Percentiles rank a stretch among this genome's conserved stretches.
phyloP scores from a whole-genome alignment of 192 early-diverging fungal species.

The Spizellomyces sp. region DNA sequence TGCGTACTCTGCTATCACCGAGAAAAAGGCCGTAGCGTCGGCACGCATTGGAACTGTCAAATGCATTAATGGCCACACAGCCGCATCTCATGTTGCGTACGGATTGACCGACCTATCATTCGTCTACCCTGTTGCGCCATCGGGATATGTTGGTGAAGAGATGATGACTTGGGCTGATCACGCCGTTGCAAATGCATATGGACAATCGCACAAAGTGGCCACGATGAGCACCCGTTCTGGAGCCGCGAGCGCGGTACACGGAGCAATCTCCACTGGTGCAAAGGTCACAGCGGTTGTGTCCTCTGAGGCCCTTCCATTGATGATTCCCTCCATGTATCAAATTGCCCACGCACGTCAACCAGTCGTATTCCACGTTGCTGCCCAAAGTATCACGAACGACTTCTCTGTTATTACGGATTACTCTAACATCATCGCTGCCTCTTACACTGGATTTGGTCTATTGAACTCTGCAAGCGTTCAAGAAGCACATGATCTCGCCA shows the following conservation, averaged over 20 bases:
- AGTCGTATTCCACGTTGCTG: slow-evolving; percentile 82
- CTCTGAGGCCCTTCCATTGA: slow-evolving; percentile 74
- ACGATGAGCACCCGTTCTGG: slow-evolving; percentile 79
- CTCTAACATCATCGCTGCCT: slow-evolving; percentile 72
- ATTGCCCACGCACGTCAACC: slow-evolving; percentile 64
- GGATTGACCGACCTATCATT: slow-evolving; percentile 79
- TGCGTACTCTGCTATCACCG: no score
- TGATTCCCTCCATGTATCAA: slow-evolving; percentile 82
- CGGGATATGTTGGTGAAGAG: slow-evolving; percentile 64
- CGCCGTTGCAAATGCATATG: slow-evolving; percentile 69
- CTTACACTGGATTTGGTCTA: slow-evolving; percentile 77
- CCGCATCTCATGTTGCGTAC: slow-evolving; percentile 75
- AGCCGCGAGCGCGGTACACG: slow-evolving; percentile 77
- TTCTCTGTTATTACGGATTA: slow-evolving; percentile 63
- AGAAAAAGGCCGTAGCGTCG: not conserved
- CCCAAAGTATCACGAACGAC: slow-evolving; percentile 65
- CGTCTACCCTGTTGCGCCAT: slow-evolving; percentile 73
- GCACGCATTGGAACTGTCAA: slow-evolving; percentile 8
- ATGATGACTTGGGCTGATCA: slow-evolving; percentile 67
- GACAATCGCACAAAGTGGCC: slow-evolving; percentile 68
- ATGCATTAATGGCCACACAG: slow-evolving; percentile 33
- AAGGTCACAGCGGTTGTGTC: slow-evolving; percentile 64
- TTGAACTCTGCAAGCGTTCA: slow-evolving; percentile 77
- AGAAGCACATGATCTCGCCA: slow-evolving; percentile 86
- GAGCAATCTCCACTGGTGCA: slow-evolving; percentile 59